phyloP scores from a whole-genome alignment of 2,329 filamentous ascomycete species.

The Lizonia empirigonia region DNA sequence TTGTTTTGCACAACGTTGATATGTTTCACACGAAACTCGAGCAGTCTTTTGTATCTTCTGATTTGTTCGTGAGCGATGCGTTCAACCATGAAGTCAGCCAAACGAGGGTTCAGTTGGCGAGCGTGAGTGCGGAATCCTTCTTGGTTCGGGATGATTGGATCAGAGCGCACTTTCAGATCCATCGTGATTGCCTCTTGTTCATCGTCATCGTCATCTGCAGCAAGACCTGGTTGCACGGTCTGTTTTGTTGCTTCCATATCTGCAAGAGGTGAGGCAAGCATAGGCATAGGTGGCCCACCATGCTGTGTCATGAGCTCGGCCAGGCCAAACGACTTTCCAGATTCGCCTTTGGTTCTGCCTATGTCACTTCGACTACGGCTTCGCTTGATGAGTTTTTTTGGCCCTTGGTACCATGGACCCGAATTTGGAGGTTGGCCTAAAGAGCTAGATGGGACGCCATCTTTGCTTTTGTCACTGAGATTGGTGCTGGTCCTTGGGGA shows the following conservation, averaged over 20 bases:
- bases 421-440: slow-evolving; percentile 41
- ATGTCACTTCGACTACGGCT: slow-evolving; percentile 65
- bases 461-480: slow-evolving; percentile 53
- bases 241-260: slow-evolving; percentile 45
- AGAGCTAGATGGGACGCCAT: slow-evolving; percentile 60
- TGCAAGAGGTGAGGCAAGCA: slow-evolving; percentile 55
- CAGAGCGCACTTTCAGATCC: slow-evolving; percentile 66
- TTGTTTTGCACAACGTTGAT: slow-evolving; percentile 61
- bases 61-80: slow-evolving; percentile 83
- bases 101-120: slow-evolving; percentile 72
- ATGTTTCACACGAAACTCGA: slow-evolving; percentile 74
- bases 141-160: slow-evolving; percentile 72
- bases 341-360: slow-evolving; percentile 23
- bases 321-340: slow-evolving; percentile 53
- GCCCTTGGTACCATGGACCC: slow-evolving; percentile 45
- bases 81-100: slow-evolving; percentile 73
- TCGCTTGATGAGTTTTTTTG: slow-evolving; percentile 55
- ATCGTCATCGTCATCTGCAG: slow-evolving; percentile 49
- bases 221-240: slow-evolving; percentile 41
- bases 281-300: slow-evolving; percentile 64
- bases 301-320: slow-evolving; percentile 61
- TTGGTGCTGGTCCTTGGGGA: slow-evolving; percentile 50
- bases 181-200: slow-evolving; percentile 64
- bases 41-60: slow-evolving; percentile 76
- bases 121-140: slow-evolving; percentile 80